Conservation (phyloP, 805 yeast genomes). For the Brettanomyces bruxellensis region DNA sequence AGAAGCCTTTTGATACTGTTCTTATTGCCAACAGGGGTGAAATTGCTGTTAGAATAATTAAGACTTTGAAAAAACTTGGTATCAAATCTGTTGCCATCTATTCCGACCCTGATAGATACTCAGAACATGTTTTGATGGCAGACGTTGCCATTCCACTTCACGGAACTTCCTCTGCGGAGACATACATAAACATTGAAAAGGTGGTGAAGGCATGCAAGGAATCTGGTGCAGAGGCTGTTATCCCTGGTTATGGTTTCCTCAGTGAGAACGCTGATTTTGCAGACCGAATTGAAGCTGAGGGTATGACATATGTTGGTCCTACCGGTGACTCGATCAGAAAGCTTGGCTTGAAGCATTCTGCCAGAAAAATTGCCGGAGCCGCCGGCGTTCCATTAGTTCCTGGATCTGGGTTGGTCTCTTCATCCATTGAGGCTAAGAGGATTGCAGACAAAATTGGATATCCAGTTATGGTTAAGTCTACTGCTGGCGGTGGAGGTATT, state of each 20-base stretch:
- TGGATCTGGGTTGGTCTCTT: slow-evolving; percentile 79
- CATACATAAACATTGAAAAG: slow-evolving; percentile 80
- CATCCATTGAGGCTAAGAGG: slow-evolving; percentile 63
- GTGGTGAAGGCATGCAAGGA: slow-evolving; percentile 78
- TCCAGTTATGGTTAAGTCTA: slow-evolving; percentile 93
- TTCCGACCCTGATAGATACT: slow-evolving; percentile 83
- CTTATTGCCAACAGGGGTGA: slow-evolving; percentile 96
- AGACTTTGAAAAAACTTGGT: slow-evolving; percentile 71
- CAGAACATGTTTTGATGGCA: slow-evolving; percentile 78
- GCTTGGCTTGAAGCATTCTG: slow-evolving; percentile 92
- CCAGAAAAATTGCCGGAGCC: slow-evolving; percentile 81
- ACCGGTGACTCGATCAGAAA: slow-evolving; percentile 86
- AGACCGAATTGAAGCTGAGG: slow-evolving; percentile 74
- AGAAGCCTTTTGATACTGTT: slow-evolving; percentile 71
- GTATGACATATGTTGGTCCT: slow-evolving; percentile 93
- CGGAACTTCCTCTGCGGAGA: slow-evolving; percentile 83
- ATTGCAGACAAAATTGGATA: slow-evolving; percentile 71
- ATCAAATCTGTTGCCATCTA: slow-evolving; percentile 81
- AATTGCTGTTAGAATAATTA: slow-evolving; percentile 90
- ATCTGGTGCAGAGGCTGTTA: slow-evolving; percentile 86
- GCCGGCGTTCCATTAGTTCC: slow-evolving; percentile 98
- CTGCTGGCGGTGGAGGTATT: slow-evolving; percentile 99
- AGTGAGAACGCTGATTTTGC: slow-evolving; percentile 96
- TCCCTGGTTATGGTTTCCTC: slow-evolving; percentile 95
- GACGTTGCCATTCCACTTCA: slow-evolving; percentile 73